Evolutionary conservation across 2,329 filamentous ascomycete genomes (phyloP).

Genomic region (Penicillium sp.): DNA sequence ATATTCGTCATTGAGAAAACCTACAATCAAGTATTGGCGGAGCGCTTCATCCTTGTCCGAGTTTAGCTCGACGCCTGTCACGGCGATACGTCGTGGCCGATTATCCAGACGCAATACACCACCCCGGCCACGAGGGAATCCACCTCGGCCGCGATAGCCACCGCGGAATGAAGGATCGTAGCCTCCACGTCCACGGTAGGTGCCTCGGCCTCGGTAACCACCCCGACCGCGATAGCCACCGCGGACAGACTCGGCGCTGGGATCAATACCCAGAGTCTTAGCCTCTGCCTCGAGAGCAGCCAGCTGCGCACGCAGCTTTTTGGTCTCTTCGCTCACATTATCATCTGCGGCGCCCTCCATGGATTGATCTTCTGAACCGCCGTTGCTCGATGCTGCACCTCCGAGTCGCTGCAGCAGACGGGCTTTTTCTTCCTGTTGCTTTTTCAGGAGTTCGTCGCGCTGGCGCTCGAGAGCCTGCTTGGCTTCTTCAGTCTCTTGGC

Average conservation of each 20-base stretch:
- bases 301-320: conserved; percentile 50
- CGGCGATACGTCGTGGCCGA: conserved; percentile 50
- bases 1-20: conserved; percentile 14
- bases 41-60: conserved; percentile 52
- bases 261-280: conserved; percentile 49
- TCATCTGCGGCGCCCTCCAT: conserved; percentile 27
- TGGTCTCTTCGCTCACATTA: conserved; percentile 46
- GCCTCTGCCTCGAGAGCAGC: conserved; percentile 54
- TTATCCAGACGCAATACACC: conserved; percentile 56
- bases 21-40: conserved; percentile 52
- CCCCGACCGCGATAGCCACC: conserved; percentile 26
- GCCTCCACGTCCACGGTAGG: conserved; percentile 40
- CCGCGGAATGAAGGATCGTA: conserved; percentile 39
- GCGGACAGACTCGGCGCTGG: conserved; percentile 30
- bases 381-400: conserved; percentile 34
- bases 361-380: conserved; percentile 21
- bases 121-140: conserved; percentile 38
- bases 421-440: conserved; percentile 52
- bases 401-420: conserved; percentile 48
- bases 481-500: conserved; percentile 49
- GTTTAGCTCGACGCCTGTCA: conserved; percentile 47
- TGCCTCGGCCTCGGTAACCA: conserved; percentile 37
- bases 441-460: conserved; percentile 47
- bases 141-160: conserved; percentile 42
- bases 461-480: conserved; percentile 52